Base-by-base conservation (phyloP, 2,329 filamentous ascomycete species). In the Phialophora verrucosa region DNA sequence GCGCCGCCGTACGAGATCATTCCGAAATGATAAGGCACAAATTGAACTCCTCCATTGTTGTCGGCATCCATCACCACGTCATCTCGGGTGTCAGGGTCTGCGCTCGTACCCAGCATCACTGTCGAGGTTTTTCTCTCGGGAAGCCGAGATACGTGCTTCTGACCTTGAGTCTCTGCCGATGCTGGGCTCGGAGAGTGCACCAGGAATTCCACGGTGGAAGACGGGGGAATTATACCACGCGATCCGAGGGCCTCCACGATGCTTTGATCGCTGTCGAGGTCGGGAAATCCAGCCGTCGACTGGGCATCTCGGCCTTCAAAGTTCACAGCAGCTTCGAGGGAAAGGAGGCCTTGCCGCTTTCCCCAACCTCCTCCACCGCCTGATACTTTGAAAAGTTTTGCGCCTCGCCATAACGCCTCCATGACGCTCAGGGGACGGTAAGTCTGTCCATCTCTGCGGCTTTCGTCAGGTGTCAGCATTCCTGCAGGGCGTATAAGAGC, bases 321-420 rank as follows among this genome's bases (percentile, higher is more conserved):
- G 44, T 65, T 60, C 44, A 64, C 63, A 3, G 67, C 63, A 17
- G 69, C 64, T 27, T 74, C 72, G 5, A 74, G 56, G 8, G 72
- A 73, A 8, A 74, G 63, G 10, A 74, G 65, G 14, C 72, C 72
- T 51, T 68, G 59, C 59, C 70, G 72, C 50, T 72, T 68, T 7
- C 72, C 72, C 72, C 72, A 74, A 23, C 72, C 72, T 29, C 70
- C 72, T 17, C 72, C 72, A 32, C 72, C 72, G 20, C 72, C 69
- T 4, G 72, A 73, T 12, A 74, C 72, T 61, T 66, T 64, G 59
- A 69, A 66, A 7, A 73, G 59, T 47, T 63, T 65, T 55, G 56
- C 67, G 25, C 65, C 64, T 35, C 57, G 62, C 44, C 53, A 59
- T 44, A 69, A 31, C 38, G n/a, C 53, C 32, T 35, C 54, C 23